Evolutionary conservation across 2,329 filamentous ascomycete species (phyloP), one percentile per base, ranked within the genome.

Genomic region (Blastomyces parvus): DNA sequence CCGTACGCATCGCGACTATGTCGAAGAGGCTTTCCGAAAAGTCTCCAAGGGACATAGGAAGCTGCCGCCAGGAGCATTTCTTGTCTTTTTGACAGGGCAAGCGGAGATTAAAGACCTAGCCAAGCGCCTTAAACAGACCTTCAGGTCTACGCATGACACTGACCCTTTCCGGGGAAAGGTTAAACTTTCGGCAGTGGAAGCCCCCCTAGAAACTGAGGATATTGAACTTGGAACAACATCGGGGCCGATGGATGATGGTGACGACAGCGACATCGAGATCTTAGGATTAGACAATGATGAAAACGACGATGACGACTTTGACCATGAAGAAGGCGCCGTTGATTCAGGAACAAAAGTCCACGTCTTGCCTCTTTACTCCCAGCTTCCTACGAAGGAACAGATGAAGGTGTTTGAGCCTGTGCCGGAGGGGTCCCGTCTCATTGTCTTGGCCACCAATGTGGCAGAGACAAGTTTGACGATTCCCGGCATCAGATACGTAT

Each of bases 391-490:
- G 2, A 88, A 87, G 68, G 91, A 97, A 70, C 94, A 99, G 76
- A 83, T 97, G 72, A 86, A 86, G 64, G 91, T 99, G 11, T 99
- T 99, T 70, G 88, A 96, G 66, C 82, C 88, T 0, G 85, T 90
- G 0, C 92, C 93, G 0, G 88, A 92, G 62, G 89, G 89, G 19
- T 89, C 89, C 9, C 86, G 94, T 9, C 83, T 94, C 30, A 89
- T 99, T 60, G 88, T 99, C 3, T 78, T 99, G 50, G 91, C 94
- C 0, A 99, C 94, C 53, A 99, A 99, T 75, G 91, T 99, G 55
- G 94, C 94, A 0, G 94, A 99, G 76, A 99, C 94, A 0, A 95
- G 90, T 84, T 82, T 99, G 73, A 99, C 94, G 0, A 99, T 99
- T 63, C 93, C 94, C 0, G 92, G 91, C 1, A 92, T 96, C 65